These are phyloP conservation scores for Paraphoma chrysanthemicola DNA, from an alignment of 2,329 filamentous ascomycete genomes.

Conservation along the genomic window DNA sequence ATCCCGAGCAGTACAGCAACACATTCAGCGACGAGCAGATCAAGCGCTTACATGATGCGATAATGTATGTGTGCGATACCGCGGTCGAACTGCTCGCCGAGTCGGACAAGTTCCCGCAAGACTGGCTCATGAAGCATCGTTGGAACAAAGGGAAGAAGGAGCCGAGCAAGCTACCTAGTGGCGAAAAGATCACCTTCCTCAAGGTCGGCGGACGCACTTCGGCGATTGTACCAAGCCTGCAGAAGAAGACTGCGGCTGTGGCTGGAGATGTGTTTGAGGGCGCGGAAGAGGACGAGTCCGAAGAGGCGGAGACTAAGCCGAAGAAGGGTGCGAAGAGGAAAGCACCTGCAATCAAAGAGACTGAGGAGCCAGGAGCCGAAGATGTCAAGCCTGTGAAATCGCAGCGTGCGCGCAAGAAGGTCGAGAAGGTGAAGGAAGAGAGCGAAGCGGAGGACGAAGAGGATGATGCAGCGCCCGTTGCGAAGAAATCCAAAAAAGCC, in stretches of 20 bases:
- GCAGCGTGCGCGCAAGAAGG: slow-evolving; percentile 31
- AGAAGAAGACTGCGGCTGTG: slow-evolving; percentile 78
- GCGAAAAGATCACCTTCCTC: slow-evolving; percentile 82
- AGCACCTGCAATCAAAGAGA: slow-evolving; percentile 29
- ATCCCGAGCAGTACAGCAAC: slow-evolving; percentile 92
- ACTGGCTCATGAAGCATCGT: slow-evolving; percentile 85
- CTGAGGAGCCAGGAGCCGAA: slow-evolving; percentile 21
- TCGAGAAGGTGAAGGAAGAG: slow-evolving; percentile 24
- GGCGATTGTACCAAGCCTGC: slow-evolving; percentile 82
- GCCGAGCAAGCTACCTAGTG: slow-evolving; percentile 74
- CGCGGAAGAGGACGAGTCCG: slow-evolving; percentile 25
- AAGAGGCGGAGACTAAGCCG: slow-evolving; percentile 29
- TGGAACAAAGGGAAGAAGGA: slow-evolving; percentile 90
- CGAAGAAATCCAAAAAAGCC: slow-evolving; percentile 37
- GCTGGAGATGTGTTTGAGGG: slow-evolving; percentile 59
- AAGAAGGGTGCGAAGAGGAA: slow-evolving; percentile 48
- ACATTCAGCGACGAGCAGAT: slow-evolving; percentile 77
- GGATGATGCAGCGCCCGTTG: slow-evolving; percentile 23
- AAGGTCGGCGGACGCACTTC: slow-evolving; percentile 92
- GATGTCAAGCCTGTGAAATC: slow-evolving; percentile 18
- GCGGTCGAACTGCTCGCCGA: slow-evolving; percentile 82
- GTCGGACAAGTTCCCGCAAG: slow-evolving; percentile 80
- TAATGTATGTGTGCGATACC: slow-evolving; percentile 79
- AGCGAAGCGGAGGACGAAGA: slow-evolving; percentile 22
- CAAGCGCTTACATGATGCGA: slow-evolving; percentile 71